A percentile compares a stretch with the other conserved stretches of the same genome.
Evolutionary conservation across 495 filamentous ascomycete species (phyloP).

Genomic region (Tuber brumale): DNA sequence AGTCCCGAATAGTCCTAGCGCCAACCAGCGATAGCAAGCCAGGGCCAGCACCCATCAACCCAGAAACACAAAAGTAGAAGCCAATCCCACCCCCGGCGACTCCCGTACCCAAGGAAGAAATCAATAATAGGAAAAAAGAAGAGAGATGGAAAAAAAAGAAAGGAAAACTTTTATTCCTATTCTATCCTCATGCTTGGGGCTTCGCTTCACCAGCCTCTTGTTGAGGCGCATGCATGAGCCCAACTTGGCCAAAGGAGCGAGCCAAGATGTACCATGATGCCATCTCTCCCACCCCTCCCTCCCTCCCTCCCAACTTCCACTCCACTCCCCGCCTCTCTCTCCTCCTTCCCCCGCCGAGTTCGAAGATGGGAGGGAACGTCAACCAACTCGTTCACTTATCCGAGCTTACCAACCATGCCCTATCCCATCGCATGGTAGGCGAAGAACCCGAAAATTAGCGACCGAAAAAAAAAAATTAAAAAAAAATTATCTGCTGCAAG

Average conservation of each 20-base stretch:
- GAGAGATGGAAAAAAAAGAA: not conserved
- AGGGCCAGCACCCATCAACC: constrained; percentile 2
- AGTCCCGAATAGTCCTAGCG: not conserved
- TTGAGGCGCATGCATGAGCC: not conserved
- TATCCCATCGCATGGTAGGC: not conserved
- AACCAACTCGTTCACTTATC: not conserved
- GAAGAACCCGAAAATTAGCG: not conserved
- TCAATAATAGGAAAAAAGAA: not conserved
- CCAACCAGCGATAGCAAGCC: not conserved
- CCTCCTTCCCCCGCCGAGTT: not conserved
- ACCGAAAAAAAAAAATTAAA: too few relatives aligned
- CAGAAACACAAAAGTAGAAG: not conserved
- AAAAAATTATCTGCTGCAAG: not conserved
- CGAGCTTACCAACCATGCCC: not conserved
- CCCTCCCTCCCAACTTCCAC: not conserved
- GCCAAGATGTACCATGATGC: not conserved
- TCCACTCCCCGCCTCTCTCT: not conserved
- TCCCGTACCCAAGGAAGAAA: not conserved
- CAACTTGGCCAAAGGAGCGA: not conserved
- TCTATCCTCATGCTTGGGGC: not conserved
- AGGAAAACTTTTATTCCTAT: not conserved
- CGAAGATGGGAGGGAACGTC: not conserved
- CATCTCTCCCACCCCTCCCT: not conserved
- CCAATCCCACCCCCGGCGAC: not conserved
- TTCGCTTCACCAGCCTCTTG: not conserved